Percentiles rank a stretch among this genome's conserved stretches.
phyloP scores from a whole-genome alignment of 108 stramenopile species.

The Nitzschia sp. region DNA sequence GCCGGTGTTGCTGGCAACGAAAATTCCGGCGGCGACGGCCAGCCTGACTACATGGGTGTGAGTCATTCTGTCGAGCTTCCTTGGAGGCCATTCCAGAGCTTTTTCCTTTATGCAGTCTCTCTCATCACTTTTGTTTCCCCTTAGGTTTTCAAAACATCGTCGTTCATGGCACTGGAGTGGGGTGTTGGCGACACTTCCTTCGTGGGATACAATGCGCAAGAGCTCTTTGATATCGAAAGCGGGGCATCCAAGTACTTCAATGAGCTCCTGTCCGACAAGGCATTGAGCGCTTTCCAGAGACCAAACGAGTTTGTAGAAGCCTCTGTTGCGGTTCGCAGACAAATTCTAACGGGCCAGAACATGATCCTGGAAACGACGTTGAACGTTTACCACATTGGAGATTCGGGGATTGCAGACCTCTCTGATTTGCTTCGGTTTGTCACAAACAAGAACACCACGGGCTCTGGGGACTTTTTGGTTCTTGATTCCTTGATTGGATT shows the following conservation, averaged over 20 bases:
- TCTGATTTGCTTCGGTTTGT: slow-evolving; percentile 29
- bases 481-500: slow-evolving; percentile 24
- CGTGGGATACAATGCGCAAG: slow-evolving; percentile 7
- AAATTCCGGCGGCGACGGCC: background rate
- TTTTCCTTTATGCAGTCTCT: no score
- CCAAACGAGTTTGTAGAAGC: slow-evolving; percentile 18
- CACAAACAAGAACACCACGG: slow-evolving; percentile 33
- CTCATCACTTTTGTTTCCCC: background rate
- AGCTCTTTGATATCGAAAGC: slow-evolving; percentile 31
- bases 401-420: slow-evolving; percentile 28
- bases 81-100: no score
- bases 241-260: slow-evolving; percentile 21
- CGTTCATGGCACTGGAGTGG: slow-evolving; percentile 14
- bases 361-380: slow-evolving; percentile 15
- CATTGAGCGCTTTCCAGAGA: slow-evolving; percentile 19
- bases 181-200: slow-evolving; percentile 3
- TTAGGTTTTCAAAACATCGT: slow-evolving; percentile 36
- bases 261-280: slow-evolving; percentile 24
- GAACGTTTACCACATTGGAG: slow-evolving; percentile 27
- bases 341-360: slow-evolving; percentile 11
- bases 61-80: background rate
- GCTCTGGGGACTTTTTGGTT: slow-evolving; percentile 1
- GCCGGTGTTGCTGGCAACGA: background rate
- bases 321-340: slow-evolving; percentile 19
- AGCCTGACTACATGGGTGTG: slow-evolving; percentile 21